Evolutionary conservation across 495 filamentous ascomycete genomes (phyloP).

Genomic region (Aspergillus nanangensis): DNA sequence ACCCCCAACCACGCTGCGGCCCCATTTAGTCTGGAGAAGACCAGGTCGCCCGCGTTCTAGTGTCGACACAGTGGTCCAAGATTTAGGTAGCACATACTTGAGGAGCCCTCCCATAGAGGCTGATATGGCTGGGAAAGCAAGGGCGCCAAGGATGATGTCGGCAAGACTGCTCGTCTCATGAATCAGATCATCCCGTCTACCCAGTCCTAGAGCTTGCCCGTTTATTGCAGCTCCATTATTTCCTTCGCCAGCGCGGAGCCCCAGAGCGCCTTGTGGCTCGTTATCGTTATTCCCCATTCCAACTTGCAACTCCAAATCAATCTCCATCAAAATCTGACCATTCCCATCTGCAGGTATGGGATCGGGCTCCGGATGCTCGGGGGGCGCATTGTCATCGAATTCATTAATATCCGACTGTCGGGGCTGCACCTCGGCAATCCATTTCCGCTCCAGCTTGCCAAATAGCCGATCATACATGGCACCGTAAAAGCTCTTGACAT

Average conservation of each 20-base stretch:
- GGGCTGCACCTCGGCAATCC: conserved; percentile 63
- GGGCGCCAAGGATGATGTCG: conserved; percentile 56
- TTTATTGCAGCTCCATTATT: conserved; percentile 24
- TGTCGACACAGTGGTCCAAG: conserved; percentile 50
- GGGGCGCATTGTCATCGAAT: conserved; percentile 40
- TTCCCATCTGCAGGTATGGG: conserved; percentile 36
- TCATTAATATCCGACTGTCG: conserved; percentile 44
- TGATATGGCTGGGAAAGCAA: conserved; percentile 59
- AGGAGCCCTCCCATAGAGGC: conserved; percentile 66
- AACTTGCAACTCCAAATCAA: conserved; percentile 39
- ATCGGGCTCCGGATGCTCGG: conserved; percentile 38
- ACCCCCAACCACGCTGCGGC: conserved; percentile 72
- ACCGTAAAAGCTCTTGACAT: conserved; percentile 62
- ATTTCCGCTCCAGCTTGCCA: conserved; percentile 56
- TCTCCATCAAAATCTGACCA: conserved; percentile 41
- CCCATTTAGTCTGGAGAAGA: conserved; percentile 71
- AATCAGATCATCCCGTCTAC: conserved; percentile 43
- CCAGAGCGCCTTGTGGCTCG: conserved; percentile 11
- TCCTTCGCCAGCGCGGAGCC: conserved; percentile 14
- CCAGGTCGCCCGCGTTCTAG: conserved; percentile 44
- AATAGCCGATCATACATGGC: conserved; percentile 62
- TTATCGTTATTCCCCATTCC: conserved; percentile 38
- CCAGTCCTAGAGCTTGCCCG: conserved; percentile 27
- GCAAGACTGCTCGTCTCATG: conserved; percentile 48
- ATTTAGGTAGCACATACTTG: conserved; percentile 53